Percentiles rank a stretch among this genome's conserved stretches.
phyloP scores from a whole-genome alignment of 163 green algal genomes.

The Scenedesmus sp. region DNA sequence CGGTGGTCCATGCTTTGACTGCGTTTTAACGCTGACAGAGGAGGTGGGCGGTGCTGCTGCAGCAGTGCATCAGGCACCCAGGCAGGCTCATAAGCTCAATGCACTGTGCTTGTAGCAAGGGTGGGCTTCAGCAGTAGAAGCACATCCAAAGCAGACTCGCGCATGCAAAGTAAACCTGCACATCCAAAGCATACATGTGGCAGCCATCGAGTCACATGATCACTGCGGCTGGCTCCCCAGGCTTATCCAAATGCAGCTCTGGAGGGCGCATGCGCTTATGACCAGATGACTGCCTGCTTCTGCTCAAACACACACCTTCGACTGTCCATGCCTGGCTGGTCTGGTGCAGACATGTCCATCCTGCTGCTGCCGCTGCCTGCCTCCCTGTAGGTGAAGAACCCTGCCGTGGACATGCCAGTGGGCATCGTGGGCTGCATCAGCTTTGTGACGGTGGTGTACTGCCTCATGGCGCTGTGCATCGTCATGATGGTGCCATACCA shows the following conservation, averaged over 20 bases:
- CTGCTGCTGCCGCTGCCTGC: neutral
- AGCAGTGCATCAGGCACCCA: too few relatives aligned
- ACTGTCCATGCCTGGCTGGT: neutral
- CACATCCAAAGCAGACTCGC: too few relatives aligned
- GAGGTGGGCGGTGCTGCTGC: neutral
- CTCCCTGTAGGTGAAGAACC: conserved; percentile 48
- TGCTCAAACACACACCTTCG: neutral
- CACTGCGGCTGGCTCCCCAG: too few relatives aligned
- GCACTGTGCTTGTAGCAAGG: too few relatives aligned
- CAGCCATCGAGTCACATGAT: too few relatives aligned
- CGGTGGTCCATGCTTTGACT: too few relatives aligned
- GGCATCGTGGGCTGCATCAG: conserved; percentile 55
- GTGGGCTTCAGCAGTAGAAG: too few relatives aligned
- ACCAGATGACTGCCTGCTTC: neutral
- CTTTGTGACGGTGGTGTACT: conserved; percentile 55
- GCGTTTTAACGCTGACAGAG: neutral
- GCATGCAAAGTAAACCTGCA: too few relatives aligned
- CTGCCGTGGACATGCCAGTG: conserved; percentile 54
- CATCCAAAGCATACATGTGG: neutral
- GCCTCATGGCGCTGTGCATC: conserved; percentile 50
- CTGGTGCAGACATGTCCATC: neutral
- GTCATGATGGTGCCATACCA: conserved; percentile 46
- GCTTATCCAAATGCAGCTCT: too few relatives aligned
- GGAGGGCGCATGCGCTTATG: too few relatives aligned
- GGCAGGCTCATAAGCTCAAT: too few relatives aligned